Conservation (phyloP, 805 yeast species). For the Myxozyma kluyveri region DNA sequence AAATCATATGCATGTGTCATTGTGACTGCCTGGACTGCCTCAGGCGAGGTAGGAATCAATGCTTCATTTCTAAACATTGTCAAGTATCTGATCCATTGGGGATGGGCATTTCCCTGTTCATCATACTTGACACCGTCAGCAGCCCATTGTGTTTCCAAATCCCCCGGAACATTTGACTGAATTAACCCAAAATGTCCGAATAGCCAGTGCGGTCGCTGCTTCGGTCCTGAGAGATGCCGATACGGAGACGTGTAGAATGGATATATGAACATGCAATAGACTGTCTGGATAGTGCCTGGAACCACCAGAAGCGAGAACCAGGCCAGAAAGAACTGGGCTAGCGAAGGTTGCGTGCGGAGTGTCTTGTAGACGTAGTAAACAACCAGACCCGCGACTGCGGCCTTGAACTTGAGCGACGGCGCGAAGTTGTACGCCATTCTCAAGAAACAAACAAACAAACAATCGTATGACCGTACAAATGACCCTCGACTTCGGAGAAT, state of each 20-base stretch:
- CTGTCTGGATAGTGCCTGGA: not conserved
- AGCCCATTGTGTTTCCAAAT: too few relatives aligned
- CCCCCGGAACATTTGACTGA: too few relatives aligned
- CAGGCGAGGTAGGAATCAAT: conserved; percentile 3
- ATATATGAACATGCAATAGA: conserved; percentile 8
- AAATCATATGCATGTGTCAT: conserved; percentile 21
- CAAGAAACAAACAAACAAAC: too few relatives aligned
- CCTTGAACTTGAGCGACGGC: conserved; percentile 11
- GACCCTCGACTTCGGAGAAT: too few relatives aligned
- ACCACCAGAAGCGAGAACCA: conserved; percentile 5
- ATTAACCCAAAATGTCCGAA: conserved; percentile 11
- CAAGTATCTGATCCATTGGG: conserved; percentile 12
- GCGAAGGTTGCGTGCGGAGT: conserved; percentile 5
- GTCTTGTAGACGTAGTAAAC: too few relatives aligned
- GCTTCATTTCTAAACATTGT: conserved; percentile 14
- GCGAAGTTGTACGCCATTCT: conserved; percentile 12
- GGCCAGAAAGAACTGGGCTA: conserved; percentile 1
- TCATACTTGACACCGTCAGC: too few relatives aligned
- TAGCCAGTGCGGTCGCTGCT: conserved; percentile 20
- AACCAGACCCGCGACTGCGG: conserved; percentile 12
- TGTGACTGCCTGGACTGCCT: conserved; percentile 16
- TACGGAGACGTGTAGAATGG: conserved; percentile 17
- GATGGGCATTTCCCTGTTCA: too few relatives aligned
- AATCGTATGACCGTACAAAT: too few relatives aligned
- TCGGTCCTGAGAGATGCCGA: conserved; percentile 13